Evolutionary conservation across 768 basidiomycete genomes (phyloP), one percentile per base, ranked within the genome.

Genomic region (Pilatotrama ljubarskyi): DNA sequence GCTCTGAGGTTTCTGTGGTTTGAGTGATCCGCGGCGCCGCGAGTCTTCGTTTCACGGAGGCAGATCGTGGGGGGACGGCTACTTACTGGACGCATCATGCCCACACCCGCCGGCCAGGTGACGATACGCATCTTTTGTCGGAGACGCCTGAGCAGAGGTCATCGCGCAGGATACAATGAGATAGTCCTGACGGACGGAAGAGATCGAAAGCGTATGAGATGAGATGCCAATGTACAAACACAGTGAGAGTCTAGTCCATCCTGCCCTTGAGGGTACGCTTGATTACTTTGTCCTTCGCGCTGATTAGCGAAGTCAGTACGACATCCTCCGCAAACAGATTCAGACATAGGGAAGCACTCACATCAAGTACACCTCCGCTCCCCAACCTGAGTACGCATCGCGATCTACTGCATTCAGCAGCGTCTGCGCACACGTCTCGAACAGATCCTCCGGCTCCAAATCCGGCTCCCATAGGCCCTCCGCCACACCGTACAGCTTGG

Each of bases 401-500:
- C 97, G 84, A 72, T 99, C 97, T 35, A 98, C 88, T 5, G 94
- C 91, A 68, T 95, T 98, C 74, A 98, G 74, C 61, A 99, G 75
- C 7, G 95, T 95, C 75, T 99, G 97, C 26, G 93, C 94, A 69
- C 98, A 95, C 2, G 97, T 98, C 79, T 99, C 97, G 70, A 99
- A 99, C 46, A 99, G 78, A 73, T 98, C 97, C 70, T 98, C 97
- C 14, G 95, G 86, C 71, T 88, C 95, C 73, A 99, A 79, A 73
- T 95, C 92, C 9, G 96, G 95, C 75, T 99, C 97, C 97, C 97
- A 99, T 29, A 99, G 82, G 2, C 95, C 94, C 74, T 99, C 97
- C 41, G 97, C 97, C 52, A 96, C 88, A 88, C 97, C 97, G 68
- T 87, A 97, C 64, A 99, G 76, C 77, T 98, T 98, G 62, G 86